Base-by-base conservation (phyloP, 2,329 filamentous ascomycete genomes). In the Tolypocladium cylindrosporum region DNA sequence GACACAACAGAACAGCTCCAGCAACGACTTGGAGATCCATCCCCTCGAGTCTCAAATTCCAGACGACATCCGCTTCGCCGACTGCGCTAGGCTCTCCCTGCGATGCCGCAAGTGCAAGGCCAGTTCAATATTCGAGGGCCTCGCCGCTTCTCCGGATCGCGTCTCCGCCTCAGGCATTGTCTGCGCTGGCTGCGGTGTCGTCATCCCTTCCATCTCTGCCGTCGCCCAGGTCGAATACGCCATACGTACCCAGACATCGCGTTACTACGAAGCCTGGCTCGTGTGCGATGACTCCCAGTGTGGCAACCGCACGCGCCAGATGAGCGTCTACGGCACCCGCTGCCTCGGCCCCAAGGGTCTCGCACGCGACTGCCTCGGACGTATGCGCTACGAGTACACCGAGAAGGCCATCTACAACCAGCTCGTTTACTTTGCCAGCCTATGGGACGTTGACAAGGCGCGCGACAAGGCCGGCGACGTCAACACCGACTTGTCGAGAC, bases 351-450 rank as follows among this genome's bases (percentile, higher is more conserved):
- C 93, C 19, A 87, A 87, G 64, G 91, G 92, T 1, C 85, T 94
- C 3, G 93, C 89, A 0, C 83, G 86, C 58, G 92, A 91, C 57
- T 99, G 94, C 71, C 77, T 86, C 4, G 94, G 94, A 24, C 84
- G 84, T 55, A 97, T 99, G 92, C 78, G 83, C 27, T 97, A 92
- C 70, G 91, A 95, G 74, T 88, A 90, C 68, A 80, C 83, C 1
- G 94, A 97, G 75, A 93, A 94, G 74, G 87, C 88, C 67, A 81
- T 97, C 59, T 97, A 97, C 76, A 97, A 96, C 72, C 94, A 99
- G 74, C 79, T 99, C 45, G 76, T 97, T 57, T 99, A 96, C 75
- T 89, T 92, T 70, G 83, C 88, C 37, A 82, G 82, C 54, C 74
- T 97, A 57, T 99, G 91, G 79, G 92, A 99, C 72, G 88, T 95